Evolutionary conservation across 2,329 filamentous ascomycete species (phyloP).

Genomic region (Endocalyx cinctus): DNA sequence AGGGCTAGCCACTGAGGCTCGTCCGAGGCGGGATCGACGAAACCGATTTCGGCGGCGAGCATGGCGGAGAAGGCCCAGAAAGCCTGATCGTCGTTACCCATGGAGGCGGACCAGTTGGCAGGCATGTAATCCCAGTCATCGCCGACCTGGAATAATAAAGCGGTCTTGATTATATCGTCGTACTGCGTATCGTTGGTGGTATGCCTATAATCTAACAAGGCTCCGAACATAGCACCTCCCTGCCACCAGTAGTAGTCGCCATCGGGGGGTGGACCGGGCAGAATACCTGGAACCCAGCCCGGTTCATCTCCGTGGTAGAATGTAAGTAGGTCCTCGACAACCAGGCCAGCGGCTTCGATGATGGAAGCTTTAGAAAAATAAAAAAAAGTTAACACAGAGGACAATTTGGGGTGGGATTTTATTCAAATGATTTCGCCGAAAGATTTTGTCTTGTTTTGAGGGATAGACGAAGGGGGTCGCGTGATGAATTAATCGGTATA

Average conservation of each 20-base stretch:
- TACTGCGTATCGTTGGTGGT: constrained; percentile 61
- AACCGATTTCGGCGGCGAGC: constrained; percentile 61
- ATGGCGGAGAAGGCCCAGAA: constrained; percentile 68
- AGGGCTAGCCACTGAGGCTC: constrained; percentile 59
- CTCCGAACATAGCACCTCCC: constrained; percentile 63
- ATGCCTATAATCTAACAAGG: constrained; percentile 66
- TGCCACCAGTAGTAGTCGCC: constrained; percentile 74
- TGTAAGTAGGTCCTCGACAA: constrained; percentile 47
- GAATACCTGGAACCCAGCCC: constrained; percentile 50
- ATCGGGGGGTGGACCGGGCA: constrained; percentile 49
- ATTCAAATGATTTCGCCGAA: too few species aligned
- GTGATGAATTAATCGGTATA: too few species aligned
- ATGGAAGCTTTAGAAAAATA: constrained; percentile 45
- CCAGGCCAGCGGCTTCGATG: constrained; percentile 37
- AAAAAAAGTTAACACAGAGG: too few species aligned
- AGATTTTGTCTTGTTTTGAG: too few species aligned
- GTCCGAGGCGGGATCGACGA: constrained; percentile 51
- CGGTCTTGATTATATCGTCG: constrained; percentile 53
- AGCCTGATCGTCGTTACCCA: constrained; percentile 67
- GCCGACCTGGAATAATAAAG: constrained; percentile 56
- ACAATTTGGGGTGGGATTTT: too few species aligned
- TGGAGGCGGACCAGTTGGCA: constrained; percentile 50
- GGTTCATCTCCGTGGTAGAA: constrained; percentile 48
- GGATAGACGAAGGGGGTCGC: background rate
- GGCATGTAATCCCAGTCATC: constrained; percentile 55